Conservation (phyloP, 2,329 filamentous ascomycete species). For the Colletotrichum noveboracense region DNA sequence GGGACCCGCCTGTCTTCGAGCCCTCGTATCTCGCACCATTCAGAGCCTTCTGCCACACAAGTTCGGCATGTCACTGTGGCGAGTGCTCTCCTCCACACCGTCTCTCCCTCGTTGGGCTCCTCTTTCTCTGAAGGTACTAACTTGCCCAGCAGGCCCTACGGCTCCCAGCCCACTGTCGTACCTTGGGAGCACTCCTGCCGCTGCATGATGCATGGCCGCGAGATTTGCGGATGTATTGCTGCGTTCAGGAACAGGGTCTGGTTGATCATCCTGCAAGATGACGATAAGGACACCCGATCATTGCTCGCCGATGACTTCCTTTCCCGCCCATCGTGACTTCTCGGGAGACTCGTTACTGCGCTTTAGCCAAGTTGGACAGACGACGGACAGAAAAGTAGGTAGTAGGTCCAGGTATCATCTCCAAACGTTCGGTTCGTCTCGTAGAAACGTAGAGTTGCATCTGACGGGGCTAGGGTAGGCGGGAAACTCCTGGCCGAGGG, state of each 20-base stretch:
- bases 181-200: neutral
- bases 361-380: neutral
- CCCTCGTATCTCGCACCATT: conserved; percentile 12
- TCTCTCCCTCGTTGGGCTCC: neutral
- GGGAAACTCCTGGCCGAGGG: neutral
- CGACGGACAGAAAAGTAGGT: neutral
- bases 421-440: neutral
- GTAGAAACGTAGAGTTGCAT: neutral
- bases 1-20: neutral
- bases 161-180: conserved; percentile 1
- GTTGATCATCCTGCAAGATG: neutral
- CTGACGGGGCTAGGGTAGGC: neutral
- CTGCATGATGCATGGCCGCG: conserved; percentile 12
- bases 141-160: neutral
- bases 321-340: neutral
- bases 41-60: neutral
- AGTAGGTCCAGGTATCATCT: neutral
- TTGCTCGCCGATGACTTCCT: neutral
- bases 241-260: neutral
- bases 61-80: neutral
- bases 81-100: neutral
- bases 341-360: neutral
- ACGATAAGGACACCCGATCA: neutral
- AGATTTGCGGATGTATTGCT: neutral
- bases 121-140: conserved; percentile 1